Percentiles rank a stretch among this genome's conserved stretches.
These are phyloP conservation scores for Chytriomyces confervae DNA, from an alignment of 192 early-diverging fungal species.

Conservation along the genomic window DNA sequence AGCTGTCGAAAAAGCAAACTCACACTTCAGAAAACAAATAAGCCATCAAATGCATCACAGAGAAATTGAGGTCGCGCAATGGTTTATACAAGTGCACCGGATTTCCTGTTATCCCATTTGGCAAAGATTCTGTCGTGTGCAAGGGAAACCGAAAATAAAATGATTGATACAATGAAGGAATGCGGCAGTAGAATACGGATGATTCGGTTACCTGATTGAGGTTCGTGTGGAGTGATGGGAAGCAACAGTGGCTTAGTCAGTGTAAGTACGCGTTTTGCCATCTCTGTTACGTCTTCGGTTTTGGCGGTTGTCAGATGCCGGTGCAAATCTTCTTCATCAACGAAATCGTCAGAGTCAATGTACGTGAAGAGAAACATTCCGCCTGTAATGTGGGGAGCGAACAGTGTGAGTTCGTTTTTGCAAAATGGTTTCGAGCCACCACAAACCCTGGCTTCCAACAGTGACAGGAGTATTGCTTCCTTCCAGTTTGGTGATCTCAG, in stretches of 20 bases:
- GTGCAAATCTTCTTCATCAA: constrained; percentile 13
- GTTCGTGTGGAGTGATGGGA: not conserved
- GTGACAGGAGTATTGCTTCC: too few species aligned
- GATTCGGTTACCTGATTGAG: not conserved
- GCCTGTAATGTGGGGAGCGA: not conserved
- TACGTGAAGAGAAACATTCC: constrained; percentile 45
- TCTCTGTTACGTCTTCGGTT: constrained; percentile 7
- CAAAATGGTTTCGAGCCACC: too few species aligned
- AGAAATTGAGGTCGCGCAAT: constrained; percentile 20
- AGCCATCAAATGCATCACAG: constrained; percentile 50
- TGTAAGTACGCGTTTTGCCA: constrained; percentile 25
- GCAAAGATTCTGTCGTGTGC: not conserved
- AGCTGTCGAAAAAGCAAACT: not conserved
- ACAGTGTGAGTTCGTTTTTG: too few species aligned
- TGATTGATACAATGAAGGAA: not conserved
- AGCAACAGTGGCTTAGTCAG: constrained; percentile 12
- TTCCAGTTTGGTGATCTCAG: too few species aligned
- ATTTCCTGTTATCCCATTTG: constrained; percentile 10
- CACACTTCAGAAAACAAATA: constrained; percentile 23
- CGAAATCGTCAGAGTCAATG: constrained; percentile 36
- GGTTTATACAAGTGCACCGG: constrained; percentile 33
- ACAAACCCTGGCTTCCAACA: too few species aligned
- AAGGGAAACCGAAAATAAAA: not conserved
- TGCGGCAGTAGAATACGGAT: not conserved
- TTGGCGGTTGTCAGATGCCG: constrained; percentile 18